phyloP scores from a whole-genome alignment of 495 filamentous ascomycete species.

The Niebla homalea region DNA sequence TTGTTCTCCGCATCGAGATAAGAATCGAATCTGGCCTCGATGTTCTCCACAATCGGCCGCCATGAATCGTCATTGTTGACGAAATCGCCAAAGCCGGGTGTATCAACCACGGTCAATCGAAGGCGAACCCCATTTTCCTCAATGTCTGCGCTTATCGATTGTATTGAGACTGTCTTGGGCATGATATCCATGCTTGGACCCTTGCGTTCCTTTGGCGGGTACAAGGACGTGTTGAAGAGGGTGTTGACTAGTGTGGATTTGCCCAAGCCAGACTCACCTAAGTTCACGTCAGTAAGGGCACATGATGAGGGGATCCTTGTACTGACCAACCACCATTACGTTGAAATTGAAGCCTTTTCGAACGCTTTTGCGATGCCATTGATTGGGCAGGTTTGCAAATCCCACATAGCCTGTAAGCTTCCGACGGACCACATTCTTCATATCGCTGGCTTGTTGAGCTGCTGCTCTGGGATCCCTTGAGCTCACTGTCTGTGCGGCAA shows the following conservation, averaged over 20 bases:
- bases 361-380: conserved; percentile 99
- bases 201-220: conserved; percentile 96
- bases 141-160: conserved; percentile 96
- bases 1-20: conserved; percentile 99
- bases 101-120: conserved; percentile 92
- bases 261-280: conserved; percentile 97
- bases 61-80: conserved; percentile 99
- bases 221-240: conserved; percentile 97
- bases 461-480: conserved; percentile 77
- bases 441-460: conserved; percentile 65
- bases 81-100: conserved; percentile 95
- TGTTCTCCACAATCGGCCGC: conserved; percentile 97
- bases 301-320: conserved; percentile 18
- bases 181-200: conserved; percentile 93
- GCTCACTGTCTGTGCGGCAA: conserved; percentile 50
- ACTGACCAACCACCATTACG: conserved; percentile 97
- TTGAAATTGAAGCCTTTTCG: conserved; percentile 99
- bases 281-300: conserved; percentile 9
- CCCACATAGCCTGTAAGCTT: conserved; percentile 98
- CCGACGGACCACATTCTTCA: conserved; percentile 93
- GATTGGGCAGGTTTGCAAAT: conserved; percentile 96
- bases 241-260: conserved; percentile 99
- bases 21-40: conserved; percentile 95
- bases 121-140: conserved; percentile 98
- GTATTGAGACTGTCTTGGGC: conserved; percentile 96